These are phyloP conservation scores for Hypericum androsaemum DNA, from an alignment of 345 rosid genomes.

Conservation along the genomic window DNA sequence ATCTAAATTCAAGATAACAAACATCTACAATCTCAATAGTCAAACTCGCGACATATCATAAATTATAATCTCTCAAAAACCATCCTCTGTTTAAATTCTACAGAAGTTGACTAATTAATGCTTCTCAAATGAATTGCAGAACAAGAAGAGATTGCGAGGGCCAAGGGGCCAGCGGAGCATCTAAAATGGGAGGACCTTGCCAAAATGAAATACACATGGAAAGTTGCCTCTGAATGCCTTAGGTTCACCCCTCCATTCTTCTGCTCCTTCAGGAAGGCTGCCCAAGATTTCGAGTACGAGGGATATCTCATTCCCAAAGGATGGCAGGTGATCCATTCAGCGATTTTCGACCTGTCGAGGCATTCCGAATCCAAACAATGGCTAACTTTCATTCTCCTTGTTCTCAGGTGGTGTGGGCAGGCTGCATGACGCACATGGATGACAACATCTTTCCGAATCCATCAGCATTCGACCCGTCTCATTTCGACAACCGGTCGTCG, in stretches of 20 bases:
- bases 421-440: conserved; percentile 41
- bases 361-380: too few relatives aligned
- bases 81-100: not conserved
- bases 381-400: not conserved
- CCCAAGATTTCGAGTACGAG: conserved; percentile 31
- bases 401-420: conserved; percentile 35
- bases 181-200: conserved; percentile 48
- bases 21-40: too few relatives aligned
- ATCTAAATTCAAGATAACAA: too few relatives aligned
- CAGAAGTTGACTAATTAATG: not conserved
- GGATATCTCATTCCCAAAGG: conserved; percentile 42
- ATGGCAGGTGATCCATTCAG: conserved; percentile 30
- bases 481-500: conserved; percentile 37
- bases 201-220: conserved; percentile 57
- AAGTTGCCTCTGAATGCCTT: conserved; percentile 44
- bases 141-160: conserved; percentile 34
- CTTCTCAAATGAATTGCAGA: conserved; percentile 25
- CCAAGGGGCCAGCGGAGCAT: conserved; percentile 26
- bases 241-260: conserved; percentile 38
- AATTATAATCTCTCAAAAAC: not conserved
- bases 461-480: conserved; percentile 30
- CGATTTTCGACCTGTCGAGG: too few relatives aligned
- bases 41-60: too few relatives aligned
- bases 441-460: conserved; percentile 35
- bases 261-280: conserved; percentile 35